Conservation (phyloP, 805 yeast genomes). For the Brettanomyces bruxellensis region DNA sequence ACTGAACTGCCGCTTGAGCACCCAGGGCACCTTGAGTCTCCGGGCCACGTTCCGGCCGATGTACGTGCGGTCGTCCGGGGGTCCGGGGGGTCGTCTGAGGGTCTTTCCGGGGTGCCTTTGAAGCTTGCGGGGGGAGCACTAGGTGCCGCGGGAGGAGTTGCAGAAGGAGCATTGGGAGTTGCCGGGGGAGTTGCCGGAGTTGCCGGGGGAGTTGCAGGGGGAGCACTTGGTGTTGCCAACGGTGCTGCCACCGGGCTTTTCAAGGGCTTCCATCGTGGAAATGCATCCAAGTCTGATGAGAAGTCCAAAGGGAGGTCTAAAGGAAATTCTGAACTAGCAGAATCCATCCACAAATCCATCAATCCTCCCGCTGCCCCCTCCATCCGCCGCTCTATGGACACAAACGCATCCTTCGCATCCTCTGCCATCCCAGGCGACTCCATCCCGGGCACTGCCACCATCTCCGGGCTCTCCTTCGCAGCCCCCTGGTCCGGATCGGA, state of each 20-base stretch:
- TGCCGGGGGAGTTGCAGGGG: constrained; percentile 29
- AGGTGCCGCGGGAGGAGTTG: constrained; percentile 15
- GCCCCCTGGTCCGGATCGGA: neutral
- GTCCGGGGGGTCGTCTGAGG: constrained; percentile 35
- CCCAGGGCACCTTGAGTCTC: constrained; percentile 57
- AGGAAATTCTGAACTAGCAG: too few species aligned
- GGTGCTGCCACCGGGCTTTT: constrained; percentile 10
- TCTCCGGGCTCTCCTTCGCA: constrained; percentile 29
- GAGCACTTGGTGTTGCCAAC: constrained; percentile 7
- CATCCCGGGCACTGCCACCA: constrained; percentile 45
- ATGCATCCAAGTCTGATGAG: neutral
- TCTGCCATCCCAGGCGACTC: constrained; percentile 28
- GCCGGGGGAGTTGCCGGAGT: constrained; percentile 30
- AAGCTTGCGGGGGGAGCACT: constrained; percentile 29
- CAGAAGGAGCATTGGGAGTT: constrained; percentile 31
- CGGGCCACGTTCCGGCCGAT: constrained; percentile 52
- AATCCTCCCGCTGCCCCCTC: too few species aligned
- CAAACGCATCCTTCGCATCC: constrained; percentile 24
- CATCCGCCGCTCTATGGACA: constrained; percentile 16
- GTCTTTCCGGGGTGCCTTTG: constrained; percentile 31
- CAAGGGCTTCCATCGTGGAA: neutral
- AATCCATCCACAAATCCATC: too few species aligned
- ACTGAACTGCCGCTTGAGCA: constrained; percentile 42
- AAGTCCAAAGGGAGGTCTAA: neutral
- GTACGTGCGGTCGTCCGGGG: constrained; percentile 55